Conservation (phyloP, 345 rosid genomes). For the Gossypium stocksii region DNA sequence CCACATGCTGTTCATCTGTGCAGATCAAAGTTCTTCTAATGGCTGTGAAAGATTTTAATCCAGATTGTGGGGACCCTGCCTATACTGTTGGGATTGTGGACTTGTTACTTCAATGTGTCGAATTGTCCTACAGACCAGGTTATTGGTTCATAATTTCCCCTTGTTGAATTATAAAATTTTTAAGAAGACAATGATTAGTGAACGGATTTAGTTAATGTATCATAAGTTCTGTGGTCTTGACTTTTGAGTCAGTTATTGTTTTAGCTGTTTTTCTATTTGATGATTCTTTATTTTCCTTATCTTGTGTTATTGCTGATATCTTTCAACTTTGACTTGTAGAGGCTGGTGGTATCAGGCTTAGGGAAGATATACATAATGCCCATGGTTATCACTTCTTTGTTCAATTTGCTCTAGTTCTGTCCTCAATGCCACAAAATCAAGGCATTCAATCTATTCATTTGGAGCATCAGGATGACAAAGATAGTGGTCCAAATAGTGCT, state of each 20-base stretch:
- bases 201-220: background rate
- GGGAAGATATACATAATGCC: constrained; percentile 98
- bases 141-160: constrained; percentile 23
- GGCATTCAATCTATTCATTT: constrained; percentile 32
- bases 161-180: constrained; percentile 3
- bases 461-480: constrained; percentile 31
- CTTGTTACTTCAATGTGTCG: constrained; percentile 96
- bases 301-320: constrained; percentile 25
- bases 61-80: constrained; percentile 82
- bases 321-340: constrained; percentile 55
- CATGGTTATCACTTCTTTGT: constrained; percentile 99
- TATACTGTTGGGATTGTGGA: constrained; percentile 98
- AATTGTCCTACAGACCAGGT: constrained; percentile 95
- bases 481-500: constrained; percentile 32
- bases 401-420: constrained; percentile 81
- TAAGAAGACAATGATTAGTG: background rate
- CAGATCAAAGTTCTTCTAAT: constrained; percentile 89
- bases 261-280: background rate
- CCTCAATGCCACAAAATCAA: constrained; percentile 56
- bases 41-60: constrained; percentile 94
- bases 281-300: constrained; percentile 9
- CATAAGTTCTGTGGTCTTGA: constrained; percentile 6
- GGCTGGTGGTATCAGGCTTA: constrained; percentile 85
- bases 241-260: background rate
- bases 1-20: constrained; percentile 28